Evolutionary conservation across 2,329 filamentous ascomycete genomes (phyloP).

Genomic region (Aspergillus aculeatus): DNA sequence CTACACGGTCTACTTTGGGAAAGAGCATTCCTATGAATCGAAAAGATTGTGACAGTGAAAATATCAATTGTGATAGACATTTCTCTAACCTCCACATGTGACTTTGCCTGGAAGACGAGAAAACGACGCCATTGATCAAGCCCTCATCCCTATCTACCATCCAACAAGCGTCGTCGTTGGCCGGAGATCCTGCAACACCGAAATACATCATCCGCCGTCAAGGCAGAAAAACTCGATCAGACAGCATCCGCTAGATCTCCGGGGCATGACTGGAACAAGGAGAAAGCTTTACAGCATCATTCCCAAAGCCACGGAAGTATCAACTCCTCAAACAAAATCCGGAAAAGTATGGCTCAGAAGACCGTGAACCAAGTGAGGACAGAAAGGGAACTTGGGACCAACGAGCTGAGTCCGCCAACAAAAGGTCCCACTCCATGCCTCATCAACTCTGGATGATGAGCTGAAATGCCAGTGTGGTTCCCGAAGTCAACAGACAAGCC

Average conservation of each 20-base stretch:
- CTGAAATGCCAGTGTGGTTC: not conserved
- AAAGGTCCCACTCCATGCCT: not conserved
- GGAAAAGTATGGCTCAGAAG: not conserved
- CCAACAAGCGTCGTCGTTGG: not conserved
- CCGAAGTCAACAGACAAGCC: not conserved
- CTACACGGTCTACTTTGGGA: not conserved
- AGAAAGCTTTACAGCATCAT: not conserved
- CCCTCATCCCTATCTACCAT: not conserved
- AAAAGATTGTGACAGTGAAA: not conserved
- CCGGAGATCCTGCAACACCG: not conserved
- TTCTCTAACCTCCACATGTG: not conserved
- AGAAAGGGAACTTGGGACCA: not conserved
- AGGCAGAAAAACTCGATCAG: not conserved
- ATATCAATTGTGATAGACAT: not conserved
- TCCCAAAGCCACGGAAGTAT: not conserved
- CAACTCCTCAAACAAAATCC: not conserved
- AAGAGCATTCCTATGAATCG: not conserved
- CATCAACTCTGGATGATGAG: not conserved
- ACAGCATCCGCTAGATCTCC: not conserved
- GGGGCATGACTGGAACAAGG: not conserved
- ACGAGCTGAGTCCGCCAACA: not conserved
- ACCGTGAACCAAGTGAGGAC: not conserved
- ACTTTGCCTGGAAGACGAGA: not conserved
- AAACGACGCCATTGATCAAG: not conserved
- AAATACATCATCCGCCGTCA: not conserved